Evolutionary conservation across 352 stramenopile genomes (phyloP).

Genomic region (Phytophthora palmivora): DNA sequence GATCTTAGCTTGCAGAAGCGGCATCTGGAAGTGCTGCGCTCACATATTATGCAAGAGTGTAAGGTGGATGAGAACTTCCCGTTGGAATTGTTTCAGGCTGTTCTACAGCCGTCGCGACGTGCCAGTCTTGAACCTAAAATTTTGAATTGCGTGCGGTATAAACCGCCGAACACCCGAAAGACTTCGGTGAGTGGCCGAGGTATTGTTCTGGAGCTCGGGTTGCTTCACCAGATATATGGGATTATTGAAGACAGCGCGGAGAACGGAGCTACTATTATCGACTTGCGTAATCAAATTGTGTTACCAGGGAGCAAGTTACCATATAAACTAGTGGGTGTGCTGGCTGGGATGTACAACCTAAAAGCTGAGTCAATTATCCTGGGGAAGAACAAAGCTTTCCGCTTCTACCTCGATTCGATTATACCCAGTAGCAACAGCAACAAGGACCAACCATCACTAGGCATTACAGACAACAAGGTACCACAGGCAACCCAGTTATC

Average conservation of each 20-base stretch:
- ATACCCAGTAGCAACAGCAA: slow-evolving; percentile 13
- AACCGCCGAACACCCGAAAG: slow-evolving; percentile 27
- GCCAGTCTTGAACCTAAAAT: slow-evolving; percentile 72
- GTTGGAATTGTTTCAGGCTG: slow-evolving; percentile 79
- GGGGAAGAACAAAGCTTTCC: slow-evolving; percentile 86
- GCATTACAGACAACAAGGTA: slow-evolving; percentile 3
- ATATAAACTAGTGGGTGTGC: slow-evolving; percentile 76
- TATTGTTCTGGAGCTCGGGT: slow-evolving; percentile 68
- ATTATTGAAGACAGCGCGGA: slow-evolving; percentile 75
- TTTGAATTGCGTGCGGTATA: slow-evolving; percentile 84
- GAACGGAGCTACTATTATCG: slow-evolving; percentile 74
- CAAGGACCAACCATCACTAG: slow-evolving; percentile 11
- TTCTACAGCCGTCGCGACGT: slow-evolving; percentile 66
- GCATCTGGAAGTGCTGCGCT: slow-evolving; percentile 68
- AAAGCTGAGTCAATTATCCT: slow-evolving; percentile 78
- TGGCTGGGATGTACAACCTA: slow-evolving; percentile 76
- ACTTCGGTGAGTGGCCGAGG: slow-evolving; percentile 30
- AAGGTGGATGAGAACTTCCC: slow-evolving; percentile 66
- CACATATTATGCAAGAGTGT: slow-evolving; percentile 72
- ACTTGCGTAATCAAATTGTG: slow-evolving; percentile 75
- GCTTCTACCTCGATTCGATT: slow-evolving; percentile 60
- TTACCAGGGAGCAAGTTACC: slow-evolving; percentile 79
- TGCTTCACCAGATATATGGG: slow-evolving; percentile 75
- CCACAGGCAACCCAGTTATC: slow-evolving; percentile 7
- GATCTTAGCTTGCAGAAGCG: slow-evolving; percentile 76